Conservation (phyloP, 2,329 filamentous ascomycete species). For the Fusarium metavorans region DNA sequence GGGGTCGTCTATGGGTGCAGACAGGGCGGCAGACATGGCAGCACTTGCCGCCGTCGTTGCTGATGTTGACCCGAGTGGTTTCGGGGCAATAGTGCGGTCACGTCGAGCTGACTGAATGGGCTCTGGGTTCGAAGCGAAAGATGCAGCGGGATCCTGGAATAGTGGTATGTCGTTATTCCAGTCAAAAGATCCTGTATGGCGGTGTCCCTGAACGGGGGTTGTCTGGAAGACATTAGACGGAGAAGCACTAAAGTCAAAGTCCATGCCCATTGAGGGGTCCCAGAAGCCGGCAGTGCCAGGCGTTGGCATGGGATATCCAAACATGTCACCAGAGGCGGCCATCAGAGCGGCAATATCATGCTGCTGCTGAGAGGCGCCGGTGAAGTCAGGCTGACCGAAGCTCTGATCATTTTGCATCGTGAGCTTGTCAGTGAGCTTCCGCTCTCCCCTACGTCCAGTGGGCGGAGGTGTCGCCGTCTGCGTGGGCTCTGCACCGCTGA, state of each 20-base stretch:
- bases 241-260: conserved; percentile 67
- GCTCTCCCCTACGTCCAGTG: conserved; percentile 66
- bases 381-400: conserved; percentile 65
- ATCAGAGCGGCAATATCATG: conserved; percentile 63
- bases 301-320: conserved; percentile 71
- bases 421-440: conserved; percentile 66
- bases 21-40: conserved; percentile 57
- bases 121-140: conserved; percentile 51
- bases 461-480: conserved; percentile 72
- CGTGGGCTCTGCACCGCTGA: conserved; percentile 52
- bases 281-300: conserved; percentile 68
- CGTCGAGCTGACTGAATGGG: conserved; percentile 54
- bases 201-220: conserved; percentile 51
- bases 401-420: conserved; percentile 70
- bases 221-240: conserved; percentile 58
- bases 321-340: conserved; percentile 65
- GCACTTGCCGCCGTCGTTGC: conserved; percentile 33
- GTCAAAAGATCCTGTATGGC: conserved; percentile 65
- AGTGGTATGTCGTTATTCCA: conserved; percentile 68
- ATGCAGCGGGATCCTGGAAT: conserved; percentile 61
- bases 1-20: conserved; percentile 60
- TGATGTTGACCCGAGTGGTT: conserved; percentile 54
- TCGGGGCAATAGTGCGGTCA: conserved; percentile 63
- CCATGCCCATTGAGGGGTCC: conserved; percentile 71
- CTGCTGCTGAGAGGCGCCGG: conserved; percentile 58